Percentiles rank a stretch among this genome's conserved stretches.
phyloP scores from a whole-genome alignment of 495 filamentous ascomycete genomes.

The Penicilliopsis zonata region DNA sequence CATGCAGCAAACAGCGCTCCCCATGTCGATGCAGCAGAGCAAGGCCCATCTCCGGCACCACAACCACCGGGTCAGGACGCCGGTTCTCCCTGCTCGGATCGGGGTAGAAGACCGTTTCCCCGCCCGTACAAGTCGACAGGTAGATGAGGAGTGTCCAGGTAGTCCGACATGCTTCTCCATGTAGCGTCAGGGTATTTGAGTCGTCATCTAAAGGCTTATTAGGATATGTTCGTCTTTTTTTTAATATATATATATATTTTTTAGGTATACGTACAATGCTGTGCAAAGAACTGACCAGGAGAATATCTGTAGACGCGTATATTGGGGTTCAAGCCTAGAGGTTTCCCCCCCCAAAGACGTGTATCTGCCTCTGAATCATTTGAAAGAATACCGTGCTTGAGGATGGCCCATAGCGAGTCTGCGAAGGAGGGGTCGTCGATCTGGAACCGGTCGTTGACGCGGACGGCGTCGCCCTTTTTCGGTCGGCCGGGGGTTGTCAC shows the following conservation, averaged over 20 bases:
- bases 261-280: constrained; percentile 59
- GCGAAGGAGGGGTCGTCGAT: constrained; percentile 67
- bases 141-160: constrained; percentile 93
- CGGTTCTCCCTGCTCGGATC: constrained; percentile 40
- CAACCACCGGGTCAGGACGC: constrained; percentile 47
- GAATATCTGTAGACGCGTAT: constrained; percentile 88
- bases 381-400: no score
- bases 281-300: constrained; percentile 78
- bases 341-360: constrained; percentile 64
- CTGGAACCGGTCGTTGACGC: constrained; percentile 89
- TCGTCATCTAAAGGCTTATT: constrained; percentile 53
- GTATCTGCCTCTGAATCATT: constrained; percentile 5
- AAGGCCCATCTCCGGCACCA: constrained; percentile 69
- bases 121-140: constrained; percentile 67
- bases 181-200: constrained; percentile 44
- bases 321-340: constrained; percentile 78
- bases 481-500: constrained; percentile 74
- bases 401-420: constrained; percentile 56
- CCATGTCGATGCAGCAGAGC: constrained; percentile 83
- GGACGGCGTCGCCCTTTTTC: constrained; percentile 71
- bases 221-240: constrained; percentile 1
- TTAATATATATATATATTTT: not conserved
- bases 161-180: constrained; percentile 42
- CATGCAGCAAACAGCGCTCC: constrained; percentile 79
- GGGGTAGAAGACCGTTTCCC: constrained; percentile 89